Base-by-base conservation (phyloP, 2,329 filamentous ascomycete species). In the Orbilia blumenaviensis region DNA sequence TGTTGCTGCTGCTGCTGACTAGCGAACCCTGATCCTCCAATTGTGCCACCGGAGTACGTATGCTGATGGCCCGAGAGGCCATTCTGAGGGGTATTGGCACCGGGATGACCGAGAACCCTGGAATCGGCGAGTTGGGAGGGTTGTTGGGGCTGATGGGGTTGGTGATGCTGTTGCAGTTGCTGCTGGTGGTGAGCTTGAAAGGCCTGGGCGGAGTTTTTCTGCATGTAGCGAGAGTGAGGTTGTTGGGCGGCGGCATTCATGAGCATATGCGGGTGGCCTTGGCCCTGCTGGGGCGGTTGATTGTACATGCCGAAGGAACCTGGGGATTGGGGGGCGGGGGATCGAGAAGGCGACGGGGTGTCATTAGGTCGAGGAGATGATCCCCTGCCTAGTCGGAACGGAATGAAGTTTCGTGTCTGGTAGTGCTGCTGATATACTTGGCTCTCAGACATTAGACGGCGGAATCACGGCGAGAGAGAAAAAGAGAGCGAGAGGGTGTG, bases 331-430 rank as follows among this genome's bases (percentile, higher is more conserved):
- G 79, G 79, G 66, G 86, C 87, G 48, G 87, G 87, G 50, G 87
- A 88, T 80, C 86, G 86, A 77, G 87, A 86, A 75, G 87, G 87
- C 12, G 87, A 89, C 62, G 87, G 86, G 0, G 86, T 87, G 72
- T 79, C 88, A 76, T 76, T 76, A 76, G 72, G 72, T 64, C 72
- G 72, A 68, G 72, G 72, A 76, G 72, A 69, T 36, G 72, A 76
- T 67, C 72, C 72, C 60, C 72, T 76, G 64, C 72, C 72, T 68
- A 76, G 41, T 66, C 72, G 56, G 48, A 76, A 76, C 12, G 72
- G 72, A 52, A 69, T 48, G 56, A 76, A 76, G 41, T 69, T 76
- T 76, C 72, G 69, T 66, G 72, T 69, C 72, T 69, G 72, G 58
- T 69, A 76, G 50, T 76, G 72, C 62, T 74, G 69, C 64, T 76